phyloP scores from a whole-genome alignment of 805 yeast genomes.

The Candida railenensis region DNA sequence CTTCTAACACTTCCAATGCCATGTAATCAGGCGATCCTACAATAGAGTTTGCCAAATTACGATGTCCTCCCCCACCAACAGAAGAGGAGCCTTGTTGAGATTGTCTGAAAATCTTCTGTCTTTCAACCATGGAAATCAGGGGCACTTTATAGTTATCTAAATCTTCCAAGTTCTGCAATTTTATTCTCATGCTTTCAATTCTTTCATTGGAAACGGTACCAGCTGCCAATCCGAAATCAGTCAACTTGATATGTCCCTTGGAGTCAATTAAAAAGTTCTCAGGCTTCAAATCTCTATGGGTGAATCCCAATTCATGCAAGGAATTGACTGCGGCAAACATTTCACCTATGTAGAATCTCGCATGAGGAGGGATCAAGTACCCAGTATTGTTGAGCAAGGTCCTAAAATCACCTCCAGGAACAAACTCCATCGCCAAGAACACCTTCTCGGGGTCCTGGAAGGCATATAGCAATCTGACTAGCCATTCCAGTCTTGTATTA shows the following conservation, averaged over 20 bases:
- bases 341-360: slow-evolving; percentile 90
- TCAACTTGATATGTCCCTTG: slow-evolving; percentile 86
- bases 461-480: slow-evolving; percentile 89
- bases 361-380: slow-evolving; percentile 88
- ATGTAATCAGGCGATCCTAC: slow-evolving; percentile 99
- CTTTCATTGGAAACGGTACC: slow-evolving; percentile 92
- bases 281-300: slow-evolving; percentile 96
- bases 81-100: slow-evolving; percentile 41
- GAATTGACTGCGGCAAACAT: slow-evolving; percentile 96
- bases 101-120: slow-evolving; percentile 84
- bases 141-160: slow-evolving; percentile 57
- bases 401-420: slow-evolving; percentile 99
- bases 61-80: slow-evolving; percentile 43
- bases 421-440: slow-evolving; percentile 97
- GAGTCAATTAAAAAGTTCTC: slow-evolving; percentile 89
- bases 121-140: slow-evolving; percentile 76
- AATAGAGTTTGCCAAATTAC: slow-evolving; percentile 88
- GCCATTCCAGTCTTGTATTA: slow-evolving; percentile 95
- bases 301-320: slow-evolving; percentile 90
- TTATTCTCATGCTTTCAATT: slow-evolving; percentile 85
- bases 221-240: slow-evolving; percentile 97
- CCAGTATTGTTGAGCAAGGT: slow-evolving; percentile 93
- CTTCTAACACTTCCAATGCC: slow-evolving; percentile 97
- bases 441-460: slow-evolving; percentile 91
- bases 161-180: slow-evolving; percentile 68